Conservation (phyloP, 2,329 filamentous ascomycete genomes). For the Decorospora gaudefroyi region DNA sequence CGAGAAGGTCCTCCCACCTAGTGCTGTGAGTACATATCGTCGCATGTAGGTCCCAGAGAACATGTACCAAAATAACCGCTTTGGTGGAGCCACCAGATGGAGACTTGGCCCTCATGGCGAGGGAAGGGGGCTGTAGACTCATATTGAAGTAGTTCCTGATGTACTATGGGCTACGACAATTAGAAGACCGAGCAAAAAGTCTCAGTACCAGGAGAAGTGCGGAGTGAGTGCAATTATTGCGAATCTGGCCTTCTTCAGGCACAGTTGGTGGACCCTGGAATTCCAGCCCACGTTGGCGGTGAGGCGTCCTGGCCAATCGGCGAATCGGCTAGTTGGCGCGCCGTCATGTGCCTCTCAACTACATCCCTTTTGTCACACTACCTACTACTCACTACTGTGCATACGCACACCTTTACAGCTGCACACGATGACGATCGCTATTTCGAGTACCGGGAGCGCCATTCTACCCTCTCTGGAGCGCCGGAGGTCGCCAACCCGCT, state of each 20-base stretch:
- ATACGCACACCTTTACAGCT: no score
- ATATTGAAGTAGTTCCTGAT: conserved; percentile 25
- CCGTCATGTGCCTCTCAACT: conserved; percentile 24
- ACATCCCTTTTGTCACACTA: conserved; percentile 22
- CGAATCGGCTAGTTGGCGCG: conserved; percentile 9
- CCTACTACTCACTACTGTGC: no score
- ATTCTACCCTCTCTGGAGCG: no score
- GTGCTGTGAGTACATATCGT: conserved; percentile 31
- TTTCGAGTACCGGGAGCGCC: no score
- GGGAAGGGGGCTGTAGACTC: conserved; percentile 47
- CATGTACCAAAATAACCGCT: conserved; percentile 85
- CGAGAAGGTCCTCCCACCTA: conserved; percentile 94
- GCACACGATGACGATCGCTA: no score
- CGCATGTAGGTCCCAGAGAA: conserved; percentile 12
- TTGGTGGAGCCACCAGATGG: conserved; percentile 67
- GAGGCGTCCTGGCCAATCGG: conserved; percentile 25
- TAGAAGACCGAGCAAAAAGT: background rate
- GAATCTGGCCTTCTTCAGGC: conserved; percentile 30
- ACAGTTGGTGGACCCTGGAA: conserved; percentile 35
- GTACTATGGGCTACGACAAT: background rate
- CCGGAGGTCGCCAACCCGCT: no score
- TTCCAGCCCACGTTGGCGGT: conserved; percentile 32
- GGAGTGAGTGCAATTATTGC: conserved; percentile 29
- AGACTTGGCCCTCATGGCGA: conserved; percentile 44
- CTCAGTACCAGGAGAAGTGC: conserved; percentile 11